Evolutionary conservation across 2,329 filamentous ascomycete genomes (phyloP).

Genomic region (Ilyonectria destructans): DNA sequence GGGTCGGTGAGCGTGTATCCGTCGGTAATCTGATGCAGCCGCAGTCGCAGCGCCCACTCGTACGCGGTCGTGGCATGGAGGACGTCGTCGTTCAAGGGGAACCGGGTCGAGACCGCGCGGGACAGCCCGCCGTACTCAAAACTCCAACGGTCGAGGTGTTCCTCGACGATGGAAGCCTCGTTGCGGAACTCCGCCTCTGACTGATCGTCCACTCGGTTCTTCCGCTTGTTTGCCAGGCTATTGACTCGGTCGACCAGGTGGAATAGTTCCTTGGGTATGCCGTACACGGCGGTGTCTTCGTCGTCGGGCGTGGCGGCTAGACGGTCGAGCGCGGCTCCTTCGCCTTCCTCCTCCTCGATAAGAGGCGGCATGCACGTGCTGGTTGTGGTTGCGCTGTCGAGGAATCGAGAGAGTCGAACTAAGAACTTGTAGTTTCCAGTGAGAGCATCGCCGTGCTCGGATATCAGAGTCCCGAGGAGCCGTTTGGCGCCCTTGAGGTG

Average conservation of each 20-base stretch:
- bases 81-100: slow-evolving; percentile 49
- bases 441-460: slow-evolving; percentile 51
- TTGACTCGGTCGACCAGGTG: slow-evolving; percentile 55
- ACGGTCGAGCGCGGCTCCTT: slow-evolving; percentile 47
- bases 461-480: slow-evolving; percentile 53
- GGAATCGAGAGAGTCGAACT: slow-evolving; percentile 52
- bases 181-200: slow-evolving; percentile 52
- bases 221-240: slow-evolving; percentile 53
- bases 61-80: slow-evolving; percentile 57
- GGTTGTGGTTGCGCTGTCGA: slow-evolving; percentile 55
- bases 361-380: slow-evolving; percentile 55
- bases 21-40: slow-evolving; percentile 61
- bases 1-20: slow-evolving; percentile 57
- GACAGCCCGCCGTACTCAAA: slow-evolving; percentile 50
- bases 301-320: slow-evolving; percentile 48
- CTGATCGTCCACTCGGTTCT: slow-evolving; percentile 49
- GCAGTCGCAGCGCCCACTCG: slow-evolving; percentile 59
- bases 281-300: slow-evolving; percentile 55
- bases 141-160: slow-evolving; percentile 58
- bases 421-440: slow-evolving; percentile 60
- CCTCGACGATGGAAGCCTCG: slow-evolving; percentile 37
- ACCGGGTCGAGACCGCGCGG: slow-evolving; percentile 44
- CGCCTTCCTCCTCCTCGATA: slow-evolving; percentile 53
- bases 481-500: slow-evolving; percentile 61
- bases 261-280: slow-evolving; percentile 56